Evolutionary conservation across 176 grass and related monocot species (phyloP), one percentile per base, ranked within the genome.

Genomic region (Lolium rigidum): DNA sequence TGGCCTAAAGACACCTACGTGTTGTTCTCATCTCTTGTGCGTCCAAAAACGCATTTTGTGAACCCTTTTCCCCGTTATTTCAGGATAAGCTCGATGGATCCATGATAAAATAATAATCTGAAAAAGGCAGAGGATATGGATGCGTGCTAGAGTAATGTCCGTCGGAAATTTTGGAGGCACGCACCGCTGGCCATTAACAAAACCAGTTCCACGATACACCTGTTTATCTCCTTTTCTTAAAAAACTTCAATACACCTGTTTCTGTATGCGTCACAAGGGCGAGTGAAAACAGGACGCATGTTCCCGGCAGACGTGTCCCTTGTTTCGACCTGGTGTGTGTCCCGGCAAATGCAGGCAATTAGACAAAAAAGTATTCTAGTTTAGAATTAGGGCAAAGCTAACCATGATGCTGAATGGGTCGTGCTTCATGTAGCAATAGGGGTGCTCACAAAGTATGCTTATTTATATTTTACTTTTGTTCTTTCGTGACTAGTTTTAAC

Each of bases 261-360:
- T 11, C 16, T 17, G 5, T 43, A 14, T 13, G 88, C 52, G 17
- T 78, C 74, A 35, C 59, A 13, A 83, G 59, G 37, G 56, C 77
- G 47, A 82, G 51, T 41, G 75, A 74, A 41, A 87, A 56, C 65
- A 87, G 80, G 73, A 70, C 66, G 84, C 89, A 74, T 83, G 89
- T 80, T 80, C 66, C 66, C 24, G 37, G 79, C 11, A 13, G 43
- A 72, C 83, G 56, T 80, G 76, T 74, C 18, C 70, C 10, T 15
- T 75, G 67, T 66, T 80, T 89, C 22, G 22, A 58, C 37, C 18
- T 82, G 72, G 9, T 82, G 14, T 24, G 18, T 78, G 73, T 65
- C 37, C 50, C 21, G 7, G 64, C 44, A 67, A 4, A 13, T 11
- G 44, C 60, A 67, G 43, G 16, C 78, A 50, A 75, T 75, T 75